Percentiles rank a stretch among this genome's conserved stretches.
Conservation (phyloP, 2,329 filamentous ascomycete genomes). For the Penicillium sp. region DNA sequence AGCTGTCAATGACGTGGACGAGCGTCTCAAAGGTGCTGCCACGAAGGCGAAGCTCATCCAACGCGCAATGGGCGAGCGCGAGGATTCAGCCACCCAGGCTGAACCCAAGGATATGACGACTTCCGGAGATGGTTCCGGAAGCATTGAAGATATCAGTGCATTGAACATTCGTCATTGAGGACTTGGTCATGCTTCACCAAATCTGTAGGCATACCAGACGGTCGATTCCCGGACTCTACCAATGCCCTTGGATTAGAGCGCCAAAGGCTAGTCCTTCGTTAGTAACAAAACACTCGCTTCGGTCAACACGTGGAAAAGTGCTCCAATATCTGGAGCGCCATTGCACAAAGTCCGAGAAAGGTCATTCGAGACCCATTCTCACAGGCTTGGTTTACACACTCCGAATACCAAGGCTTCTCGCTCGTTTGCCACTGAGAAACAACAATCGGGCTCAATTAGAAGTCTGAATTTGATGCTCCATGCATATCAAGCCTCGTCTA, state of each 20-base stretch:
- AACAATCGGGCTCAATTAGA: neutral
- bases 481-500: neutral
- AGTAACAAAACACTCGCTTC: neutral
- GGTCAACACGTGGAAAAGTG: neutral
- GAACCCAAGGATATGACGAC: constrained; percentile 31
- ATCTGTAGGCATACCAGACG: neutral
- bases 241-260: neutral
- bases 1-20: constrained; percentile 86
- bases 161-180: constrained; percentile 42
- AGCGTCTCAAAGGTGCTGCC: constrained; percentile 77
- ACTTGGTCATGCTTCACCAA: neutral
- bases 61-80: constrained; percentile 59
- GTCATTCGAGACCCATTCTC: neutral
- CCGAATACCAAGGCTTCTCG: neutral
- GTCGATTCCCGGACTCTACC: neutral
- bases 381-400: neutral
- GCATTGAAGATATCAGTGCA: constrained; percentile 51
- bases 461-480: neutral
- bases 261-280: neutral
- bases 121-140: constrained; percentile 41
- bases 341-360: neutral
- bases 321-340: neutral
- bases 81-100: constrained; percentile 31
- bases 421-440: neutral
- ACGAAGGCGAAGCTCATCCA: constrained; percentile 85